Conservation (phyloP, 768 basidiomycete species). For the Mycena floridula region DNA sequence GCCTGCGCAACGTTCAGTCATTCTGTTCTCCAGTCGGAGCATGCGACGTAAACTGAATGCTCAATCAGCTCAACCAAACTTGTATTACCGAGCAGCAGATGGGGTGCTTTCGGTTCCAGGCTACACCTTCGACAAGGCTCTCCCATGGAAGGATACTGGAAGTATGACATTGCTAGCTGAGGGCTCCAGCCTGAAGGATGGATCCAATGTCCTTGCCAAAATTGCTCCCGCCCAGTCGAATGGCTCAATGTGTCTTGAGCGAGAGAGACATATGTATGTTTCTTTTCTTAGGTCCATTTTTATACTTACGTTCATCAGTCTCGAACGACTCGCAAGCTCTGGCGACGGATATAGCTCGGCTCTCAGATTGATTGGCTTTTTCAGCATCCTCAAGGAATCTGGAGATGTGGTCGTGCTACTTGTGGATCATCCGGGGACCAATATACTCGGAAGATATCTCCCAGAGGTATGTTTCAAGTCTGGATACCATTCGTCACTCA, state of each 20-base stretch:
- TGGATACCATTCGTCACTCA: too few species aligned
- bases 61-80: constrained; percentile 50
- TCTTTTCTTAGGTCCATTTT: not conserved
- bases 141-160: constrained; percentile 67
- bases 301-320: not conserved
- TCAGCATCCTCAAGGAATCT: constrained; percentile 57
- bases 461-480: too few species aligned
- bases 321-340: constrained; percentile 28
- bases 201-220: constrained; percentile 64
- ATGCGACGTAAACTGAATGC: constrained; percentile 51
- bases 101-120: constrained; percentile 61
- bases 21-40: too few species aligned
- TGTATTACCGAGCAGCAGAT: constrained; percentile 44
- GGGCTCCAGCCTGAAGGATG: constrained; percentile 65
- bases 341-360: constrained; percentile 48
- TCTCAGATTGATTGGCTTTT: constrained; percentile 56
- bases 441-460: constrained; percentile 65
- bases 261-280: constrained; percentile 68
- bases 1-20: too few species aligned
- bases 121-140: constrained; percentile 65
- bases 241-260: constrained; percentile 64
- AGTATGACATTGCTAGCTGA: constrained; percentile 65
- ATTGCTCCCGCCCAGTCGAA: constrained; percentile 69
- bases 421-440: constrained; percentile 63
- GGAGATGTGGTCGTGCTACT: constrained; percentile 71